A percentile compares a stretch with the other conserved stretches of the same genome.
These are phyloP conservation scores for Hirsutella thompsonii DNA, from an alignment of 2,329 filamentous ascomycete genomes.

Conservation along the genomic window DNA sequence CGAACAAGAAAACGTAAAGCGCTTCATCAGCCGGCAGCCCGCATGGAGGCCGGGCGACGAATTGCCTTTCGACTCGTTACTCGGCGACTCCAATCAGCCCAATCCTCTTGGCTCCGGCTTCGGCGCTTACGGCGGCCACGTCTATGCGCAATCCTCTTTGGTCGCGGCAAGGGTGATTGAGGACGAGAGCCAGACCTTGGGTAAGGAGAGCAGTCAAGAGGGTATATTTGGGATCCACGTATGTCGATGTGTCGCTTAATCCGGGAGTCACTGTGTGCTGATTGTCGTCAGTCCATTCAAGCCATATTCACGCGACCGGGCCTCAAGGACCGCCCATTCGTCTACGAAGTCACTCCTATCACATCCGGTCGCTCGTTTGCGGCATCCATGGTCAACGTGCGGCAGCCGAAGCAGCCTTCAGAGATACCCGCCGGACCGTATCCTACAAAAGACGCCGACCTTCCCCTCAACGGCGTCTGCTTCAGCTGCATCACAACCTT, in stretches of 20 bases:
- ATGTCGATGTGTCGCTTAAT: slow-evolving; percentile 6
- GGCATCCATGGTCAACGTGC: slow-evolving; percentile 34
- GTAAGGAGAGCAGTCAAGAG: background rate
- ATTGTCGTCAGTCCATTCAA: slow-evolving; percentile 33
- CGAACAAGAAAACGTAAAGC: slow-evolving; percentile 5
- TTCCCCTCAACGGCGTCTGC: slow-evolving; percentile 27
- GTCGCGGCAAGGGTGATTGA: slow-evolving; percentile 21
- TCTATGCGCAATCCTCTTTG: slow-evolving; percentile 23
- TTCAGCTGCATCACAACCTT: slow-evolving; percentile 41
- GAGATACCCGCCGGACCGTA: slow-evolving; percentile 21
- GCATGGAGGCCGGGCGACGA: slow-evolving; percentile 19
- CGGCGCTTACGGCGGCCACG: slow-evolving; percentile 23
- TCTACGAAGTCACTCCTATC: slow-evolving; percentile 34
- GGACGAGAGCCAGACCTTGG: slow-evolving; percentile 10
- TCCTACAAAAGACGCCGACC: slow-evolving; percentile 22
- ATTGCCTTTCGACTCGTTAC: slow-evolving; percentile 14
- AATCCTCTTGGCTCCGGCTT: slow-evolving; percentile 4
- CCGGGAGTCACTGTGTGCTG: background rate
- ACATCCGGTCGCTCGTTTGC: slow-evolving; percentile 33
- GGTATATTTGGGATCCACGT: slow-evolving; percentile 23
- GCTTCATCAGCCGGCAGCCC: slow-evolving; percentile 18
- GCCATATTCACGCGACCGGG: slow-evolving; percentile 40
- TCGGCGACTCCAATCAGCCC: slow-evolving; percentile 5
- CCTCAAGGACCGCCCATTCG: slow-evolving; percentile 33
- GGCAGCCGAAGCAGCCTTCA: slow-evolving; percentile 30